Evolutionary conservation across 169 alveolate species (phyloP).

Genomic region (Cryptosporidium xiaoi): DNA sequence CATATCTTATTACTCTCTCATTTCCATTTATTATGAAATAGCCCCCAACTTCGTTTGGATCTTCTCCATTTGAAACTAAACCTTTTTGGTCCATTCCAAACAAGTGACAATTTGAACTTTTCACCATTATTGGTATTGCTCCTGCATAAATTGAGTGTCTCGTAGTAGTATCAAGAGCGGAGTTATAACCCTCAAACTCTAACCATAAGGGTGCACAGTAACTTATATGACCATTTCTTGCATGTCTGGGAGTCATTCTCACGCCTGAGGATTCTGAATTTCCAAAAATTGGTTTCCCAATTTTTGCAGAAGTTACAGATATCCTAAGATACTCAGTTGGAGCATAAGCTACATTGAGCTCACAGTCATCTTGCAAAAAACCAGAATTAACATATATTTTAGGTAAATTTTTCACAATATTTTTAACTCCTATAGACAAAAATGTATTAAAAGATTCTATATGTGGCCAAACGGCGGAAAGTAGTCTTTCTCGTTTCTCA

Average conservation of each 20-base stretch:
- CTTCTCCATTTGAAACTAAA: conserved; percentile 95
- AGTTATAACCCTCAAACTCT: conserved; percentile 83
- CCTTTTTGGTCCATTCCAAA: conserved; percentile 89
- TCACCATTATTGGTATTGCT: conserved; percentile 96
- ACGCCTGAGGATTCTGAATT: conserved; percentile 76
- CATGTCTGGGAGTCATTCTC: conserved; percentile 90
- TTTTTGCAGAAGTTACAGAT: conserved; percentile 48
- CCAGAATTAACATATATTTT: conserved; percentile 56
- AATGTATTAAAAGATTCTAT: conserved; percentile 66
- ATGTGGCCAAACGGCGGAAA: conserved; percentile 74
- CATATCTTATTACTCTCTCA: conserved; percentile 96
- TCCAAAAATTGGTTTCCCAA: conserved; percentile 70
- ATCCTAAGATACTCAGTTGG: conserved; percentile 58
- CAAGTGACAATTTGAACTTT: conserved; percentile 93
- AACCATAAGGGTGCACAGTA: conserved; percentile 93
- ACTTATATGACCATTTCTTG: conserved; percentile 90
- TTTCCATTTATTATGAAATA: conserved; percentile 97
- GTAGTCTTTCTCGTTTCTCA: conserved; percentile 61
- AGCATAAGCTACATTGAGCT: conserved; percentile 44
- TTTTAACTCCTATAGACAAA: conserved; percentile 32
- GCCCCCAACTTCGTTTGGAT: conserved; percentile 98
- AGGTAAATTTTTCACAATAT: conserved; percentile 64
- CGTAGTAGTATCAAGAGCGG: conserved; percentile 81
- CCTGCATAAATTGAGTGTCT: conserved; percentile 90
- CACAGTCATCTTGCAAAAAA: conserved; percentile 64